phyloP scores from a whole-genome alignment of 169 alveolate genomes.

The Plasmodium chabaudi region DNA sequence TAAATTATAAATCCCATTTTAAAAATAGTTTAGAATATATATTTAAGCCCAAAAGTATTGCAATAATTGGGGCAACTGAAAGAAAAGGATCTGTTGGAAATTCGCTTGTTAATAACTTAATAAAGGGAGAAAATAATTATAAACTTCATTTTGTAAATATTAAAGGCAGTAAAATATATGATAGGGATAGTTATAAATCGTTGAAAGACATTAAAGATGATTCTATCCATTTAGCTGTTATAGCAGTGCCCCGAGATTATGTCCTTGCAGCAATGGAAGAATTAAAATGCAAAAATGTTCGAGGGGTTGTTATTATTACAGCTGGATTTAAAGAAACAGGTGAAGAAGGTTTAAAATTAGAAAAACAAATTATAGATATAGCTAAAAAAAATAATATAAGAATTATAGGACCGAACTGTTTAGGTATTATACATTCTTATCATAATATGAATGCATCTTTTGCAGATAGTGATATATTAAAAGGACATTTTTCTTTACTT shows the following conservation, averaged over 20 bases:
- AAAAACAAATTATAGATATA: conserved; percentile 77
- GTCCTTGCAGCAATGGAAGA: conserved; percentile 77
- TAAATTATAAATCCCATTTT: conserved; percentile 24
- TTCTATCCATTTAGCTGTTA: conserved; percentile 78
- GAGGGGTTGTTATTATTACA: conserved; percentile 81
- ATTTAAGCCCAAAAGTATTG: conserved; percentile 79
- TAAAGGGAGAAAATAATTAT: conserved; percentile 71
- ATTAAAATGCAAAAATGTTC: conserved; percentile 78
- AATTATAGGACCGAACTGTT: conserved; percentile 86
- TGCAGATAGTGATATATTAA: conserved; percentile 76
- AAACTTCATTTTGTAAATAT: conserved; percentile 79
- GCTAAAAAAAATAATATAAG: conserved; percentile 77
- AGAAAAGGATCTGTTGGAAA: conserved; percentile 83
- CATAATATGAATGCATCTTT: conserved; percentile 83
- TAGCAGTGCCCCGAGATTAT: conserved; percentile 81
- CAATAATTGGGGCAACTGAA: conserved; percentile 84
- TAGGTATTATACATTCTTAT: conserved; percentile 81
- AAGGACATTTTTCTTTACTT: conserved; percentile 80
- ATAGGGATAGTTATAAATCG: conserved; percentile 74
- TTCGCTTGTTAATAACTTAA: conserved; percentile 76
- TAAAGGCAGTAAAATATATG: conserved; percentile 74
- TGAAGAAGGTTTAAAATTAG: conserved; percentile 76
- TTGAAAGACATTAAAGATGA: conserved; percentile 56
- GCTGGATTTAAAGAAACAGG: conserved; percentile 88
- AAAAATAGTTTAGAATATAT: conserved; percentile 46